A percentile compares a stretch with the other conserved stretches of the same genome.
Conservation (phyloP, 1,284 basidiomycete genomes). For the Exobasidium cylindrosporum region DNA sequence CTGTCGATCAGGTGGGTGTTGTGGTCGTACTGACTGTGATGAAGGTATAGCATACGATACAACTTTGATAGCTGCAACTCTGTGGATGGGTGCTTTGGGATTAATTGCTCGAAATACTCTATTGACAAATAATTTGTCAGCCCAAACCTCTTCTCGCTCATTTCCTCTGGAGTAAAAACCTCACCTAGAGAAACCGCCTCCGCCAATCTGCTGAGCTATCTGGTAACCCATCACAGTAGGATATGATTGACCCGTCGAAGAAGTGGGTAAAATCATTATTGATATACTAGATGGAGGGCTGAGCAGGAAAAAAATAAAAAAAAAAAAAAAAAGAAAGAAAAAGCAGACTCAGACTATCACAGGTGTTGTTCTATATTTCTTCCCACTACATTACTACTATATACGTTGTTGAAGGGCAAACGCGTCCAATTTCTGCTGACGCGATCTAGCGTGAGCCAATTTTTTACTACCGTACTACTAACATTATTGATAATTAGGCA, state of each 20-base stretch:
- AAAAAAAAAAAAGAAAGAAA: too few species aligned
- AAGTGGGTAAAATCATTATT: slow-evolving; percentile 34
- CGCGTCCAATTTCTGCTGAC: too few species aligned
- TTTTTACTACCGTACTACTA: too few species aligned
- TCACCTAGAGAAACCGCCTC: slow-evolving; percentile 43
- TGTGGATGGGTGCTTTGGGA: slow-evolving; percentile 26
- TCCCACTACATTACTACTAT: too few species aligned
- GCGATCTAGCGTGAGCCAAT: too few species aligned
- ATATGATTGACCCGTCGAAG: slow-evolving; percentile 48
- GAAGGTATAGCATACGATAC: slow-evolving; percentile 44
- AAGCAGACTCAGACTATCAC: too few species aligned
- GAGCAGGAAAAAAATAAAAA: not conserved
- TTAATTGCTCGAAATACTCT: slow-evolving; percentile 52
- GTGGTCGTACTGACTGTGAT: slow-evolving; percentile 27
- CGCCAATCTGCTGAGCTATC: slow-evolving; percentile 51
- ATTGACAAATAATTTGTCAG: slow-evolving; percentile 4
- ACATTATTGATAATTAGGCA: too few species aligned
- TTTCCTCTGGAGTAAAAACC: not conserved
- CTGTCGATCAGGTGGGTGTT: slow-evolving; percentile 47
- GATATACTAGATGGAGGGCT: too few species aligned
- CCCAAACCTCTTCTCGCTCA: not conserved
- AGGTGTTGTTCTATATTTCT: too few species aligned
- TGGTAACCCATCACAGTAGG: slow-evolving; percentile 47
- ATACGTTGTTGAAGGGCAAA: too few species aligned
- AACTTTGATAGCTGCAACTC: slow-evolving; percentile 52